A percentile compares a stretch with the other conserved stretches of the same genome.
Evolutionary conservation across 2,329 filamentous ascomycete species (phyloP).

Genomic region (Neofusicoccum cordaticola): DNA sequence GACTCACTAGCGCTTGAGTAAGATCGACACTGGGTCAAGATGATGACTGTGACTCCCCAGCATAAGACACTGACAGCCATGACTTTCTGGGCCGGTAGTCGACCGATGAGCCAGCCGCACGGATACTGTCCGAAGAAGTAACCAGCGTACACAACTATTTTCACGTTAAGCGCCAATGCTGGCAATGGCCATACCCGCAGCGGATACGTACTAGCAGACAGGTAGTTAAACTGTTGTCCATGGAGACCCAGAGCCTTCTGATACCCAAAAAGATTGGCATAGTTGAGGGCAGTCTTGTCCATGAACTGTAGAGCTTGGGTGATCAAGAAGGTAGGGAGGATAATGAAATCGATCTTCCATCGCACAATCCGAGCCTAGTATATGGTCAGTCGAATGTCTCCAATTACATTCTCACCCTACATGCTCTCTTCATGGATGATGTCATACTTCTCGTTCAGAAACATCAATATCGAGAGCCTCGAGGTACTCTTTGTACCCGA

Average conservation of each 20-base stretch:
- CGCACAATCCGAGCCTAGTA: constrained; percentile 19
- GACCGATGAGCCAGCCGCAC: constrained; percentile 41
- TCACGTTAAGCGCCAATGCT: neutral
- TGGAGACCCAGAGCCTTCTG: constrained; percentile 33
- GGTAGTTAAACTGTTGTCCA: constrained; percentile 36
- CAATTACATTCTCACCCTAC: neutral
- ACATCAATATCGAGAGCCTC: constrained; percentile 20
- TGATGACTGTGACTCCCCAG: constrained; percentile 36
- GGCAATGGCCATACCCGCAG: no score
- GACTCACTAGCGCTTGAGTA: constrained; percentile 24
- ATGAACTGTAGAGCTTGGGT: constrained; percentile 27
- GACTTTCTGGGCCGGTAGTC: constrained; percentile 37
- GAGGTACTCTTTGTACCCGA: constrained; percentile 23
- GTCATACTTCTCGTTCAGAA: constrained; percentile 19
- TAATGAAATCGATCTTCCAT: constrained; percentile 27
- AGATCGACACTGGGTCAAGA: constrained; percentile 32
- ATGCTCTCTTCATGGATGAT: neutral
- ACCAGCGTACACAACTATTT: constrained; percentile 35
- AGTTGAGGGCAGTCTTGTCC: constrained; percentile 27
- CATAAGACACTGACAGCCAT: constrained; percentile 31
- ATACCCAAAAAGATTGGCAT: constrained; percentile 35
- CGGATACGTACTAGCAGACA: constrained; percentile 27
- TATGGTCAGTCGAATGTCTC: neutral
- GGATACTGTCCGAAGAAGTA: constrained; percentile 44
- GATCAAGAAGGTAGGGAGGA: constrained; percentile 26